A percentile compares a stretch with the other conserved stretches of the same genome.
Evolutionary conservation across 495 filamentous ascomycete genomes (phyloP).

Genomic region (Aspergillus bridgeri): DNA sequence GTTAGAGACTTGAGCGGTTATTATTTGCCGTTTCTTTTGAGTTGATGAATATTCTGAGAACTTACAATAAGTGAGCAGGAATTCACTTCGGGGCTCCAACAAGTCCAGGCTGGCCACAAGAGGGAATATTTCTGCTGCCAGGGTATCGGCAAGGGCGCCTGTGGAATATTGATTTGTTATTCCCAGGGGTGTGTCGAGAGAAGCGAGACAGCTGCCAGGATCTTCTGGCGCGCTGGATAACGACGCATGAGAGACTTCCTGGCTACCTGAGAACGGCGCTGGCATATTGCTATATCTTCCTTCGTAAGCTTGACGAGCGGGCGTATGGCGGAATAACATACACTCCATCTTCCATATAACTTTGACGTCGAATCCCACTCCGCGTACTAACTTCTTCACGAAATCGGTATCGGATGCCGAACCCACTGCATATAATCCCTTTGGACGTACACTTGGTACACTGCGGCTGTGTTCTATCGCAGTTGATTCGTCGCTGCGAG

Average conservation of each 20-base stretch:
- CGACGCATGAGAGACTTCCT: neutral
- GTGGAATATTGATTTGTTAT: neutral
- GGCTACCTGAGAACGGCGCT: neutral
- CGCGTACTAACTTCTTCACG: neutral
- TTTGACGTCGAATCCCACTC: neutral
- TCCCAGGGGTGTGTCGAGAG: neutral
- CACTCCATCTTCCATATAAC: neutral
- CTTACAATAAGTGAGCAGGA: constrained; percentile 10
- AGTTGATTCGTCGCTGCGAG: constrained; percentile 14
- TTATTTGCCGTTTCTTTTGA: neutral
- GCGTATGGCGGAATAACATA: neutral
- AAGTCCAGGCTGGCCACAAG: neutral
- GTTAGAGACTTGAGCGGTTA: constrained; percentile 9
- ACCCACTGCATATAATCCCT: constrained; percentile 10
- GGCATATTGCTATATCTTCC: neutral
- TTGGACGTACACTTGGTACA: constrained; percentile 11
- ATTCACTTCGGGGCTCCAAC: constrained; percentile 1
- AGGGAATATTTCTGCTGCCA: neutral
- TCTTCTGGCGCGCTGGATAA: neutral
- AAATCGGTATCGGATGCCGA: constrained; percentile 11
- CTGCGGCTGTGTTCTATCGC: constrained; percentile 7
- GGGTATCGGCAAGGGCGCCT: neutral
- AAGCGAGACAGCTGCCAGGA: neutral
- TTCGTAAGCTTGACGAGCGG: neutral
- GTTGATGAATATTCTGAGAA: neutral